Conservation (phyloP, 306 rosid species). For the Castanospermum australe region DNA sequence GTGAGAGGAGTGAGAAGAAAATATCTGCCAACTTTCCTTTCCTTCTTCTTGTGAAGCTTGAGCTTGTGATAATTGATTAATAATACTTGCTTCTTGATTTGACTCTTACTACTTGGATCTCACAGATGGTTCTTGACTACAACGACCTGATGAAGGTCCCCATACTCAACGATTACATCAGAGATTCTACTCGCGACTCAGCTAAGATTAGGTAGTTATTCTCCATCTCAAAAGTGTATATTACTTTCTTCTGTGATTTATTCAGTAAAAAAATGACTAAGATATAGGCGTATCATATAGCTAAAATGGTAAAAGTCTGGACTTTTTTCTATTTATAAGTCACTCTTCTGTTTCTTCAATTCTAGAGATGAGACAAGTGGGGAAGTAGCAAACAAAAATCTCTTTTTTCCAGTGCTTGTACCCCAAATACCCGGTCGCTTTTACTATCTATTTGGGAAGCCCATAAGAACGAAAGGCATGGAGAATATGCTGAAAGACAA, state of each 20-base stretch:
- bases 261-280: not conserved
- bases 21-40: not conserved
- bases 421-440: constrained; percentile 88
- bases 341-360: not conserved
- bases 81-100: constrained; percentile 31
- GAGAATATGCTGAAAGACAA: constrained; percentile 62
- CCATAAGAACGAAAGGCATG: constrained; percentile 71
- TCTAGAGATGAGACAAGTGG: constrained; percentile 55
- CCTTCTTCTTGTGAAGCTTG: constrained; percentile 13
- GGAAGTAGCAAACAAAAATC: constrained; percentile 49
- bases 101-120: constrained; percentile 25
- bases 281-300: not conserved
- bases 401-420: constrained; percentile 41
- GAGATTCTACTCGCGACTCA: constrained; percentile 15
- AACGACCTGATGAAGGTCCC: constrained; percentile 74
- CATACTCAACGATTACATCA: constrained; percentile 39
- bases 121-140: constrained; percentile 75
- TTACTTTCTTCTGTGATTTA: not conserved
- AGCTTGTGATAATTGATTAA: not conserved
- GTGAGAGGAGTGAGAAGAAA: not conserved
- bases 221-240: not conserved
- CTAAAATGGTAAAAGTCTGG: not conserved
- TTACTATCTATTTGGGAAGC: constrained; percentile 85
- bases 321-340: not conserved
- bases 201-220: constrained; percentile 55